Base-by-base conservation (phyloP, 177 flowering plant species). In the Vitis hybrid region DNA sequence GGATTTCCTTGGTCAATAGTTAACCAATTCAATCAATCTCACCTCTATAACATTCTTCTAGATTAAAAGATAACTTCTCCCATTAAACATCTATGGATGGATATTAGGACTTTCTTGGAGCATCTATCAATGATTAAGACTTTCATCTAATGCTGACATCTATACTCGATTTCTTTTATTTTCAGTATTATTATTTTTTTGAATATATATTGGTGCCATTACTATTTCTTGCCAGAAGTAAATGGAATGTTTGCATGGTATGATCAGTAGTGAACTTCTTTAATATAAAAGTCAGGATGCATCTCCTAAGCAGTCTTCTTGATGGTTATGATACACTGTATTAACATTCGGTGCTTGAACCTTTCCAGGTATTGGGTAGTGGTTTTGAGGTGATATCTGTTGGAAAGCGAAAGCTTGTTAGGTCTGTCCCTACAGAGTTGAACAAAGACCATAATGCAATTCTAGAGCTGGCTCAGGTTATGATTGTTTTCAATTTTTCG, bases 391-490 rank as follows among this genome's bases (percentile, higher is more conserved):
- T 95, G 71, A 89, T 95, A 70, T 81, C 94, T 66, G 90, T 93
- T 74, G 98, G 99, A 56, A 93, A 86, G 86, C 90, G 75, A 75
- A 95, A 91, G 77, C 91, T 95, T 77, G 91, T 93, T 56, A 86
- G 98, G 1, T 95, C 98, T 62, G 99, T 95, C 74, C 99, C 99
- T 15, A 93, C 98, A 2, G 98, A 95, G 77, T 75, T 95, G 84
- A 95, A 95, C 81, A 91, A 91, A 75, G 99, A 95, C 81, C 99
- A 93, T 76, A 95, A 95, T 83, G 97, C 87, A 84, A 89, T 95
- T 70, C 71, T 95, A 75, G 98, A 95, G 76, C 83, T 93, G 55
- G 96, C 99, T 18, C 99, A 95, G 98, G 99, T 93, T 63, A 57
- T 23, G 69, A 55, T 17, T 52, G 40, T 70, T 52, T 40, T 62